Base-by-base conservation (phyloP, 306 rosid genomes). In the Dryas alaskensis region DNA sequence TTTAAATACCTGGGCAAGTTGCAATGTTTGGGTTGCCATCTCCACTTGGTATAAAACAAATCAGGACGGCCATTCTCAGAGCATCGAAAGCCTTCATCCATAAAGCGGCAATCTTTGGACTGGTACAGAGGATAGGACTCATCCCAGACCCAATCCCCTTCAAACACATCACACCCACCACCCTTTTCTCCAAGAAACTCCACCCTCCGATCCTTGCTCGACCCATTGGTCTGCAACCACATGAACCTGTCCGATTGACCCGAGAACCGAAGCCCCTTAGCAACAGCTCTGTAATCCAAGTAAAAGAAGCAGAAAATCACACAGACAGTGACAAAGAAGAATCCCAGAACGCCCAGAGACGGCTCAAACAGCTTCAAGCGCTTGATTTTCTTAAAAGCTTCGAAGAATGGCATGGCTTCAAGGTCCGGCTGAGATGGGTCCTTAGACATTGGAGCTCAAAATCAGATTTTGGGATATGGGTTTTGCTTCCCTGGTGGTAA, bases 111-210 rank as follows among this genome's bases (percentile, higher is more conserved):
- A 66, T 78, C 85, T 72, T 79, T 86, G 51, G 97, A 92, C 11
- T 87, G 62, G 57, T 92, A 90, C 76, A 92, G 19, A 0, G 98
- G 98, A 68, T 90, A 89, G 5, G 80, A 73, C 73, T 92, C 95
- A 72, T 92, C 98, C 98, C 97, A 92, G 48, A 84, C 93, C 98
- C 98, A 92, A 17, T 82, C 84, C 27, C 98, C 98, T 66, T 83
- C 92, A 79, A 92, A 92, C 82, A 92, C 8, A 70, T 90, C 85
- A 80, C 98, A 92, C 4, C 44, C 62, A 55, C 60, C 79, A 48
- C 86, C 87, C 51, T 76, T 45, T 53, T 79, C 82, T n/a, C 49
- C 89, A 10, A 89, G 87, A 86, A 87, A 92, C 55, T 90, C 96
- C 63, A 86, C 87, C 65, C 85, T 84, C 2, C 3, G 71, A 52